Base-by-base conservation (phyloP, 441 rosid species). In the Erodium chrysanthum region DNA sequence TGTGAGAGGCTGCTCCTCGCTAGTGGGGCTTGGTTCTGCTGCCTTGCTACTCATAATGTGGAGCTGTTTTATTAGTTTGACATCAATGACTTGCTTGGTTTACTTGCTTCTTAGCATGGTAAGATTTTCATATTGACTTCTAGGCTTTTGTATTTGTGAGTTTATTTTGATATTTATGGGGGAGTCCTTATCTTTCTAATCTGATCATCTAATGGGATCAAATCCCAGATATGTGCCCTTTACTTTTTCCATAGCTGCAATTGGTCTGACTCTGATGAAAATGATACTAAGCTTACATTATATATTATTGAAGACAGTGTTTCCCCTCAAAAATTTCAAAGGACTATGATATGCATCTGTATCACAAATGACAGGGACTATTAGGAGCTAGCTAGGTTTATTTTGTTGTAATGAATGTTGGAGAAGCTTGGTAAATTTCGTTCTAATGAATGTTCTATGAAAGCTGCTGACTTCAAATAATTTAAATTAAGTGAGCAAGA, bases 41-140 rank as follows among this genome's bases (percentile, higher is more conserved):
- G 85, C 97, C 9, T 77, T 90, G 86, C 89, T 95, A 59, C 73
- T 92, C 69, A 95, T 95, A 56, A 88, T 95, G 90, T 95, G 99
- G 99, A 90, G 96, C 75, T 90, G 88, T 83, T 95, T 95, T 81
- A 94, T 95, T 71, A 90, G 97, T 80, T 82, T 95, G 75, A 90
- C 99, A 76, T 95, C 99, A 3, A 74, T 88, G 68, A 77, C 93
- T 75, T 88, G 93, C 85, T 74, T 92, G 86, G 70, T 86, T 68
- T 95, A 88, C 80, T 90, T 88, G 48, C 83, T 95, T 40, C 77
- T 88, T 46, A 80, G 86, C 75, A 87, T 92, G 97, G 99, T 95
- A 84, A 29, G 88, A 18, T 54, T 50, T 66, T 68, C 62, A 23
- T 37, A 70, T 1, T 52, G 61, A 17, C 20, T 52, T 7, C 21